Base-by-base conservation (phyloP, 2,329 filamentous ascomycete species). In the Monilinia polystroma region DNA sequence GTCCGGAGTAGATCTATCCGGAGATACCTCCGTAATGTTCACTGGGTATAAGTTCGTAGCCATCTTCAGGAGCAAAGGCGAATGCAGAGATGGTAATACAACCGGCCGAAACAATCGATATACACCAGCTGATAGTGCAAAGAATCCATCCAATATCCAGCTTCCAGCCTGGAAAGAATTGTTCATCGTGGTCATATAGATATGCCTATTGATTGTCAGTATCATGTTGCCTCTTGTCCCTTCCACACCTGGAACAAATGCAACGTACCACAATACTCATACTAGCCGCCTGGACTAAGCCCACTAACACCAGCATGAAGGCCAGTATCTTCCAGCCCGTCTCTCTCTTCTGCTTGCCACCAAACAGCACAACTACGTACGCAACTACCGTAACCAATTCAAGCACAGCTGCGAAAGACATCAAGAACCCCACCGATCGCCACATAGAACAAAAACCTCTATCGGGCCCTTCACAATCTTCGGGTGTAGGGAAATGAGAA, bases 391-490 rank as follows among this genome's bases (percentile, higher is more conserved):
- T 88, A 66, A 90, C 92, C 52, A 95, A 84, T 78, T 96, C 89
- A 51, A 95, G 77, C n/a, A 97, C 87, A 49, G 92, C 86, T 10
- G 90, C 85, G 73, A 97, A 91, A 63, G 89, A 91, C 81, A 96
- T 92, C 70, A 97, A 79, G 79, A 97, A 98, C 32, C 91, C 93
- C 47, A 92, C 88, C 35, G 72, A 70, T 70, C 73, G 94, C 95
- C 94, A 99, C 84, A 96, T 90, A 73, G 88, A 90, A 82, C 95
- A 98, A 80, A 98, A 97, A 74, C 88, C 87, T 63, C 87, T 84
- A 63, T 86, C 84, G 3, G 62, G 56, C 14, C 68, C 71, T 47
- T 70, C 60, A 78, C 91, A 94, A 76, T 92, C 88, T 66, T 85
- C 81, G 64, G 84, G 80, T 70, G 83, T 82, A 4, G 92, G 92